Evolutionary conservation across 192 early-diverging fungal species (phyloP).

Genomic region (Diversispora eburnea): DNA sequence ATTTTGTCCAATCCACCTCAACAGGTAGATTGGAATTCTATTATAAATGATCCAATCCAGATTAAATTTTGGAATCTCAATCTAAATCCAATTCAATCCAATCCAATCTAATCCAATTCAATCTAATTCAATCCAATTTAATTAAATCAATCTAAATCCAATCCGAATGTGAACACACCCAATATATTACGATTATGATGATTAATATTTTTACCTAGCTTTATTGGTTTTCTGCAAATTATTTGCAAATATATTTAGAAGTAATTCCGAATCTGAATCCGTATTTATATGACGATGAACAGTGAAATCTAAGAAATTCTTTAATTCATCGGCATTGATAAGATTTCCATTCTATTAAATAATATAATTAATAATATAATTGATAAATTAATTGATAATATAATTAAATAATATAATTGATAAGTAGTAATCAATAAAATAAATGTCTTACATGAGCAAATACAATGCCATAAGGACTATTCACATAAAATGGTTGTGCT

Average conservation of each 20-base stretch:
- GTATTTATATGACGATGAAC: slow-evolving; percentile 99
- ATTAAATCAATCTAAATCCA: no score
- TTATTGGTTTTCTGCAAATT: slow-evolving; percentile 97
- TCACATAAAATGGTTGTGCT: slow-evolving; percentile 99
- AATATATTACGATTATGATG: neutral
- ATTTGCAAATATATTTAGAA: slow-evolving; percentile 97
- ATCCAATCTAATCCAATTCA: no score
- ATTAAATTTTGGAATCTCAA: no score
- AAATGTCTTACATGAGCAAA: slow-evolving; percentile 79
- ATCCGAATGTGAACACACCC: neutral
- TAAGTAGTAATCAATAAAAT: neutral
- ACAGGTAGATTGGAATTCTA: neutral
- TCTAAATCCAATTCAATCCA: no score
- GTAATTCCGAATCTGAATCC: slow-evolving; percentile 97
- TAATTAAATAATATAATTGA: no score
- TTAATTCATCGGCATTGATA: slow-evolving; percentile 88
- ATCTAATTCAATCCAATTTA: no score
- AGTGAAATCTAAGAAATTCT: slow-evolving; percentile 84
- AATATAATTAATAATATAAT: no score
- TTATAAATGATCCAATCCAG: neutral
- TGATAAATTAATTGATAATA: no score
- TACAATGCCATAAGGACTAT: slow-evolving; percentile 96
- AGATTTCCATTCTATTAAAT: slow-evolving; percentile 87
- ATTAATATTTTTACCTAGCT: slow-evolving; percentile 53
- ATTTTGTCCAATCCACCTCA: neutral